Evolutionary conservation across 257 asterid species (phyloP), one percentile per base, ranked within the genome.

Genomic region (Solanum ossicruentum): DNA sequence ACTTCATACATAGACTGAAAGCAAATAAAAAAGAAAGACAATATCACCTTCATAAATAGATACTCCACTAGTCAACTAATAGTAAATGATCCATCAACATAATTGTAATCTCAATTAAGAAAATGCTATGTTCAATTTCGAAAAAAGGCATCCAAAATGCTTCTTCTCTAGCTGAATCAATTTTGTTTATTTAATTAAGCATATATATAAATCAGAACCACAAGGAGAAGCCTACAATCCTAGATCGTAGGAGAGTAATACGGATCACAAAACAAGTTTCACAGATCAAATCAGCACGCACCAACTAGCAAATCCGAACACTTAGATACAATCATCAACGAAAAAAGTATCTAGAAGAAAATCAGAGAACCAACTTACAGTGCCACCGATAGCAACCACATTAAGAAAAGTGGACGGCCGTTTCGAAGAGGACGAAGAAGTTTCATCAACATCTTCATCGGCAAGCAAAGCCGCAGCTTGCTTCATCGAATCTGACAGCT

Each of bases 401-500:
- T 96, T 93, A 90, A 96, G 98, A 86, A 96, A 96, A 86, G 98
- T 90, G 83, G 98, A 92, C 3, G 93, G 60, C 41, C 99, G 97
- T 89, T 80, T 94, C 70, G 99, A 90, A 26, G 95, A 87, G 52
- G 94, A 87, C 12, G 95, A 58, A 41, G 96, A 21, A 86, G 93
- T 88, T 86, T 93, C 99, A 52, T 97, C 99, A 67, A 94, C 89
- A 89, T 95, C 98, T 80, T 97, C 99, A 84, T 95, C 99, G 51
- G 98, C 97, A 43, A 97, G 96, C 89, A 97, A 88, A 85, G 96
- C 88, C 58, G 98, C 65, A 39, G 98, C 98, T 90, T 94, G 99
- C 91, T 94, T 91, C 98, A 97, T 97, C 87, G 99, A 89, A 87
- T 97, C 97, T 57, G 99, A 92, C 61, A 97, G 98, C 92, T 94